Conservation (phyloP, 2,329 filamentous ascomycete genomes). For the Trichophyton benhamiae region DNA sequence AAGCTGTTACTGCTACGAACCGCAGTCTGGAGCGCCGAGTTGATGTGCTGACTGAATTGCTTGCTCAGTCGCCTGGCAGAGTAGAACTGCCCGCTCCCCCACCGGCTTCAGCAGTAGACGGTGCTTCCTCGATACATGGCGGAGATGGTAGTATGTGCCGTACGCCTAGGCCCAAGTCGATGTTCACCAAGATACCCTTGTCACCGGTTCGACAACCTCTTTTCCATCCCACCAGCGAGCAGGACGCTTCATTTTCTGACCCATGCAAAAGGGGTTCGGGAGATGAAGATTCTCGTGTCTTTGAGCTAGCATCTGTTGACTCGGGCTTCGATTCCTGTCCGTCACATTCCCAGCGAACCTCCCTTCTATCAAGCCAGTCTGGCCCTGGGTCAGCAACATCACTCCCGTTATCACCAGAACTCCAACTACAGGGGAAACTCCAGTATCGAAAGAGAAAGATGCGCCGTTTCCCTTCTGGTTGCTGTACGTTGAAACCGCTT, state of each 20-base stretch:
- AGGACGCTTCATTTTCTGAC: not conserved
- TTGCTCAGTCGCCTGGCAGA: constrained; percentile 24
- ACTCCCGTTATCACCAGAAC: constrained; percentile 17
- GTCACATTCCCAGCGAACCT: constrained; percentile 18
- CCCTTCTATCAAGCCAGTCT: constrained; percentile 17
- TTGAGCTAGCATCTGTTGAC: constrained; percentile 16
- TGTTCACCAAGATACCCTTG: constrained; percentile 18
- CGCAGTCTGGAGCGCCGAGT: constrained; percentile 23
- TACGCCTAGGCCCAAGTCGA: constrained; percentile 19
- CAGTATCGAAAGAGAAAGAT: constrained; percentile 19
- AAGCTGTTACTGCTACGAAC: constrained; percentile 23
- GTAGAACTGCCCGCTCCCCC: constrained; percentile 1
- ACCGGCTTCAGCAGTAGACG: constrained; percentile 1
- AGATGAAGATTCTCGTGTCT: constrained; percentile 5
- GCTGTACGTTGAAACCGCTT: constrained; percentile 25
- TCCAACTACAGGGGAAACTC: constrained; percentile 13
- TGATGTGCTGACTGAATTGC: constrained; percentile 26
- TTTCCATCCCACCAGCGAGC: constrained; percentile 13
- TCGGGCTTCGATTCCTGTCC: constrained; percentile 2
- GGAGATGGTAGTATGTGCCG: constrained; percentile 10
- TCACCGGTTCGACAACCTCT: constrained; percentile 16
- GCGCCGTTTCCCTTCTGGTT: constrained; percentile 26
- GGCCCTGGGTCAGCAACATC: constrained; percentile 13
- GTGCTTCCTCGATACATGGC: constrained; percentile 8
- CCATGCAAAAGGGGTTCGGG: constrained; percentile 3